phyloP scores from a whole-genome alignment of 78 protist genomes.

The Dictyostelium purpureum region DNA sequence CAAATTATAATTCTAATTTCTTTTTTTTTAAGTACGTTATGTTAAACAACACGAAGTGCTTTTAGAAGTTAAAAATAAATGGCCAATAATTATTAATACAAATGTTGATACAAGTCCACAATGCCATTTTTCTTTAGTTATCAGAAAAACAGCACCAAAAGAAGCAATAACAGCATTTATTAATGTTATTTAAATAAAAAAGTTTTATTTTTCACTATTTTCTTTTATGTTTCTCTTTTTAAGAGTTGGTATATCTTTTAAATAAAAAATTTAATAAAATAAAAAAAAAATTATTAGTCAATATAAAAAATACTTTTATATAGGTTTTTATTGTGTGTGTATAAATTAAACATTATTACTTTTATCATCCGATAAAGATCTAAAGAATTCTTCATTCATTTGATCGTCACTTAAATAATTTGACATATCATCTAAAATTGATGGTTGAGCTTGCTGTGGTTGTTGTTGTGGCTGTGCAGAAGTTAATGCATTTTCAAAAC shows the following conservation, averaged over 20 bases:
- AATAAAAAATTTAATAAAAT: background rate
- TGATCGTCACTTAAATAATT: background rate
- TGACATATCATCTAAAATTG: background rate
- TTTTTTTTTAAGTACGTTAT: background rate
- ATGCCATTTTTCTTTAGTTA: slow-evolving; percentile 24
- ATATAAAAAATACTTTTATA: background rate
- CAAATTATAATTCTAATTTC: too few species aligned
- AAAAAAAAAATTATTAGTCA: background rate
- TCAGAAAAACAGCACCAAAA: slow-evolving; percentile 44
- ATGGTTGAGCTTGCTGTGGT: background rate
- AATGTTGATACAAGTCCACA: slow-evolving; percentile 23
- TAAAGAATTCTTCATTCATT: background rate
- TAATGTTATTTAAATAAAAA: background rate
- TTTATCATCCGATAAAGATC: slow-evolving; percentile 6
- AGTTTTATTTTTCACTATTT: too few species aligned
- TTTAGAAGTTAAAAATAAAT: slow-evolving; percentile 17
- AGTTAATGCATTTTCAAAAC: too few species aligned
- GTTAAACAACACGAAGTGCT: background rate
- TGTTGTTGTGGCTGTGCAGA: background rate
- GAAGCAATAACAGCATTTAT: too few species aligned
- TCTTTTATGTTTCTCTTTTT: too few species aligned
- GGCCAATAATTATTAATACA: slow-evolving; percentile 43
- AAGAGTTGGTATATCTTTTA: background rate
- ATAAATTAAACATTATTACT: slow-evolving; percentile 10
- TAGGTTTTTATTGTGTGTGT: background rate